Percentiles rank a stretch among this genome's conserved stretches.
phyloP scores from a whole-genome alignment of 495 filamentous ascomycete genomes.

The Bacidia rubella region DNA sequence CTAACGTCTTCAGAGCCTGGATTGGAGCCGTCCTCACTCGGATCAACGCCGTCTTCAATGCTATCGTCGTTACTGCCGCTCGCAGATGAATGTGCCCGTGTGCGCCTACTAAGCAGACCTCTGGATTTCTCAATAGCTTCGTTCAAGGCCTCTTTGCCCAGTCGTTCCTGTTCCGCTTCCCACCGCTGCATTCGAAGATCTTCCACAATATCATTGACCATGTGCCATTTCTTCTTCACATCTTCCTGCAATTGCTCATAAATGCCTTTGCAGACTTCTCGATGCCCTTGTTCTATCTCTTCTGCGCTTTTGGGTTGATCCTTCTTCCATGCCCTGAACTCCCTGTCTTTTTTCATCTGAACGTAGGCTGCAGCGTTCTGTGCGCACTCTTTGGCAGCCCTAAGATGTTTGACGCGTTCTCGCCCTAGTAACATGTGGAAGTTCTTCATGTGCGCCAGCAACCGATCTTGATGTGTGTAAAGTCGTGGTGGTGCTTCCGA shows the following conservation, averaged over 20 bases:
- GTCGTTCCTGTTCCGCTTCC: constrained; percentile 73
- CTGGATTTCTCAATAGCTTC: constrained; percentile 63
- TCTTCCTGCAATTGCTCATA: constrained; percentile 61
- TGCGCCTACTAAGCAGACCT: constrained; percentile 39
- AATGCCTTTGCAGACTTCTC: constrained; percentile 33
- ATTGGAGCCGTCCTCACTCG: constrained; percentile 24
- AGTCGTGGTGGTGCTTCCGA: constrained; percentile 59
- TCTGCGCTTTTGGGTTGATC: constrained; percentile 58
- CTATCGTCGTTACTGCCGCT: constrained; percentile 29
- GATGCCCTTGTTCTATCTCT: constrained; percentile 38
- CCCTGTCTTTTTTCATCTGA: constrained; percentile 28
- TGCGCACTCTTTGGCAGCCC: constrained; percentile 51
- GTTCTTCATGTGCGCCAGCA: constrained; percentile 65
- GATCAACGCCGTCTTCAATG: constrained; percentile 32
- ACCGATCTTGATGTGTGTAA: constrained; percentile 67
- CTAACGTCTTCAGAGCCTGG: constrained; percentile 19
- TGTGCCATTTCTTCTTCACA: constrained; percentile 63
- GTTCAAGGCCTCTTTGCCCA: constrained; percentile 70
- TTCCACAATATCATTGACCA: constrained; percentile 63
- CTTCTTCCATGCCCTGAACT: constrained; percentile 45
- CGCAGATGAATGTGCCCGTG: constrained; percentile 37
- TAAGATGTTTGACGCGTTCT: constrained; percentile 60
- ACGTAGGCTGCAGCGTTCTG: constrained; percentile 24
- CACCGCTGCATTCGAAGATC: constrained; percentile 55
- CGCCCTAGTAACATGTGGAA: constrained; percentile 64